These are phyloP conservation scores for Lodderomyces pseudojiufengensis DNA, from an alignment of 1,139 yeast species.

Conservation along the genomic window DNA sequence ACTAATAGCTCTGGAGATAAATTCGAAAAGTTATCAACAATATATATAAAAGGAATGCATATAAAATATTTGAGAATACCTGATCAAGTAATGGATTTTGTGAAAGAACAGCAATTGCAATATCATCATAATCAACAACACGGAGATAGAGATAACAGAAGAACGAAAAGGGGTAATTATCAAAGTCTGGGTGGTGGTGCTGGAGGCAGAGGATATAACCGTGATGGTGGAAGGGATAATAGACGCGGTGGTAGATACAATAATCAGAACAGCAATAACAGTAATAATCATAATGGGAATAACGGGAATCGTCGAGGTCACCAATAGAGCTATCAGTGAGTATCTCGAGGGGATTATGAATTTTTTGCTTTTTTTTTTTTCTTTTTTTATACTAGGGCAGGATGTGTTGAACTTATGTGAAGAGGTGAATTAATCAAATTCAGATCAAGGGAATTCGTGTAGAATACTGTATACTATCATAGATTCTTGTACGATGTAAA, in stretches of 20 bases:
- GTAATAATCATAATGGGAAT: constrained; percentile 2
- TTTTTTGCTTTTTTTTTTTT: background rate
- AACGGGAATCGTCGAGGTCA: constrained; percentile 6
- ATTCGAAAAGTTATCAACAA: constrained; percentile 67
- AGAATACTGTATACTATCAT: no score
- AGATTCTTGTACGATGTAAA: no score
- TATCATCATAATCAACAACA: constrained; percentile 13
- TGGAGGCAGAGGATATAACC: constrained; percentile 6
- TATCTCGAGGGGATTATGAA: no score
- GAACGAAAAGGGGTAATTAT: background rate
- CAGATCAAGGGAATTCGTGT: no score
- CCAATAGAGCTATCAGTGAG: constrained; percentile 4
- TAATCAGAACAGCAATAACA: background rate
- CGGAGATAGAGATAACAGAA: constrained; percentile 23
- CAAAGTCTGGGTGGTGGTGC: constrained; percentile 14
- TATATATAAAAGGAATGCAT: constrained; percentile 83
- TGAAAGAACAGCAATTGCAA: constrained; percentile 50
- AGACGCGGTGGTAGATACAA: constrained; percentile 5
- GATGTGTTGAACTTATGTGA: no score
- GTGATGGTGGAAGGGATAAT: constrained; percentile 8
- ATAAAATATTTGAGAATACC: constrained; percentile 47
- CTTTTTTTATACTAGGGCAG: no score
- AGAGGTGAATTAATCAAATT: no score
- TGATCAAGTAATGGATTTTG: constrained; percentile 70
- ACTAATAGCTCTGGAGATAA: constrained; percentile 66